These are phyloP conservation scores for Apodospora peruviana DNA, from an alignment of 495 filamentous ascomycete genomes.

Conservation along the genomic window DNA sequence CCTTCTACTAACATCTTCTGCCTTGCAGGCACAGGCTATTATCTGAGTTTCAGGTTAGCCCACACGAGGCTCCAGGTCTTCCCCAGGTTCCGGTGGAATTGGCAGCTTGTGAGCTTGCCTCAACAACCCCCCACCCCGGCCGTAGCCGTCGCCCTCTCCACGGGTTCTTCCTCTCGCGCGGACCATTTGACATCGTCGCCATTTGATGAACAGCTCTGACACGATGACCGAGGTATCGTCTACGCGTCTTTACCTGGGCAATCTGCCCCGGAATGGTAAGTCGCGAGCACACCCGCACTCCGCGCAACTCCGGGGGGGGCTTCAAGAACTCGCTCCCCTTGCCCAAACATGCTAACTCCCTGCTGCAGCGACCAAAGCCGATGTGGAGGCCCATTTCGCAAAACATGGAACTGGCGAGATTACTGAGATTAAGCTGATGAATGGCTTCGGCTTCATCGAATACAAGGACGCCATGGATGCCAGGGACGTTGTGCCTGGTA, in stretches of 20 bases:
- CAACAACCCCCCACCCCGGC: background rate
- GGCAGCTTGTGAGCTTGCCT: too few relatives aligned
- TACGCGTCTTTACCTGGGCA: slow-evolving; percentile 94
- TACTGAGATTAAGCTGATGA: slow-evolving; percentile 99
- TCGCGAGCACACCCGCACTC: slow-evolving; percentile 14
- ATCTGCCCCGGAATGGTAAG: slow-evolving; percentile 95
- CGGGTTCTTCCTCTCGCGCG: background rate
- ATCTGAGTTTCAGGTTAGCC: too few relatives aligned
- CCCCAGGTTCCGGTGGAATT: background rate
- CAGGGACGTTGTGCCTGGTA: slow-evolving; percentile 94
- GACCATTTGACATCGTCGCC: slow-evolving; percentile 1
- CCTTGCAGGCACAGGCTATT: too few relatives aligned
- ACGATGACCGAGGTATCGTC: slow-evolving; percentile 75
- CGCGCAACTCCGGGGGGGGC: slow-evolving; percentile 13
- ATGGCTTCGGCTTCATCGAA: slow-evolving; percentile 98
- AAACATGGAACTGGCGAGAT: slow-evolving; percentile 95
- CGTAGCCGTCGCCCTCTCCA: background rate
- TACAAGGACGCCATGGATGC: slow-evolving; percentile 98
- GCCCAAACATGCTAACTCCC: background rate
- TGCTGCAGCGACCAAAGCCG: slow-evolving; percentile 81
- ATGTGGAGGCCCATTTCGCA: slow-evolving; percentile 93
- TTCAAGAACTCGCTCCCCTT: background rate
- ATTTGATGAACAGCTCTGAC: background rate
- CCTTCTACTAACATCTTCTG: too few relatives aligned
- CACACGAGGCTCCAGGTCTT: too few relatives aligned